Percentiles rank a stretch among this genome's conserved stretches.
phyloP scores from a whole-genome alignment of 2,329 filamentous ascomycete species.

The Emericellopsis cladophorae region DNA sequence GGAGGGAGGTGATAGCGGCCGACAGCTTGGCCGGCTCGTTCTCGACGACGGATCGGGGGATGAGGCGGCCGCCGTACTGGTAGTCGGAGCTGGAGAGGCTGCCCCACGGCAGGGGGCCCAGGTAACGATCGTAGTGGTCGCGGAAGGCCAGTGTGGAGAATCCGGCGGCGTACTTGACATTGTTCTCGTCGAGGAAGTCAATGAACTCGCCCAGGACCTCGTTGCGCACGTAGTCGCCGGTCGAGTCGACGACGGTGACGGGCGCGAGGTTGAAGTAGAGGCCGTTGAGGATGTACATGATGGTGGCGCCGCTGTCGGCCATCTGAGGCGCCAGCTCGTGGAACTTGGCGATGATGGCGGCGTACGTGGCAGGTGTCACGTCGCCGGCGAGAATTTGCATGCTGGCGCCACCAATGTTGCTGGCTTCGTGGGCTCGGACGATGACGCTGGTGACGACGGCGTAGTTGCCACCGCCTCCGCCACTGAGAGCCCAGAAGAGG shows the following conservation, averaged over 20 bases:
- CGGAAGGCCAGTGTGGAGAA: slow-evolving; percentile 15
- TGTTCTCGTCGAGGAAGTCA: slow-evolving; percentile 10
- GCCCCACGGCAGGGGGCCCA: slow-evolving; percentile 20
- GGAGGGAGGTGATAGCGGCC: not conserved
- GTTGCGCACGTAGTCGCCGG: slow-evolving; percentile 7
- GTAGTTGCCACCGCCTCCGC: slow-evolving; percentile 42
- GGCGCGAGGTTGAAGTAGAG: slow-evolving; percentile 21
- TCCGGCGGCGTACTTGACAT: slow-evolving; percentile 8
- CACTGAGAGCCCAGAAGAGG: slow-evolving; percentile 50
- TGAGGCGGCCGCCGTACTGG: slow-evolving; percentile 22
- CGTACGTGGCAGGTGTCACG: slow-evolving; percentile 26
- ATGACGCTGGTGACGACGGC: slow-evolving; percentile 44
- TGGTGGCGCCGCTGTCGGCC: slow-evolving; percentile 34
- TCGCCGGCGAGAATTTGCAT: not conserved
- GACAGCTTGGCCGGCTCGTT: not conserved
- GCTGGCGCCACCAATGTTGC: slow-evolving; percentile 21
- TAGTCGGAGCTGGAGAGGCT: slow-evolving; percentile 16
- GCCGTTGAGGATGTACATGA: slow-evolving; percentile 34
- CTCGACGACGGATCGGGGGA: slow-evolving; percentile 13
- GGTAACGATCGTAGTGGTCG: slow-evolving; percentile 20
- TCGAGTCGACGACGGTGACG: slow-evolving; percentile 3
- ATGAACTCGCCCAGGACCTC: slow-evolving; percentile 17
- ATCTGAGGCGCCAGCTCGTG: slow-evolving; percentile 25
- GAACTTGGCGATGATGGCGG: slow-evolving; percentile 31
- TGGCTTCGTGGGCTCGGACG: slow-evolving; percentile 32